A percentile compares a stretch with the other conserved stretches of the same genome.
These are phyloP conservation scores for carrot (Daucus carota) DNA, from an alignment of 129 eudicot genomes.

Conservation along the genomic window DH1_v3.0 NC_030382.2:10811501-10812000, in stretches of 20 bases:
- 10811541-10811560: not conserved
- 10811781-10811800: not conserved
- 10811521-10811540: not conserved
- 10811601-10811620: not conserved
- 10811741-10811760: not conserved
- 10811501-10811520: constrained; percentile 8
- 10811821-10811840: not conserved
- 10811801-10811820: not conserved
- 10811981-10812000: not conserved
- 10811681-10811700: not conserved
- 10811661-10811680: not conserved
- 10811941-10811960: not conserved
- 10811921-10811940: not conserved
- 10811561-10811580: not conserved
- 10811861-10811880: not conserved
- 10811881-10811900: not conserved
- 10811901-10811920: not conserved
- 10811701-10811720: not conserved
- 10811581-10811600: not conserved
- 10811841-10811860: not conserved
- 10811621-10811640: not conserved
- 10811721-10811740: not conserved
- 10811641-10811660: not conserved
- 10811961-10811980: not conserved
- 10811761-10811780: not conserved